Percentiles rank a stretch among this genome's conserved stretches.
Evolutionary conservation across 2,329 filamentous ascomycete genomes (phyloP).

Genomic region (Microascus cirrosus): DNA sequence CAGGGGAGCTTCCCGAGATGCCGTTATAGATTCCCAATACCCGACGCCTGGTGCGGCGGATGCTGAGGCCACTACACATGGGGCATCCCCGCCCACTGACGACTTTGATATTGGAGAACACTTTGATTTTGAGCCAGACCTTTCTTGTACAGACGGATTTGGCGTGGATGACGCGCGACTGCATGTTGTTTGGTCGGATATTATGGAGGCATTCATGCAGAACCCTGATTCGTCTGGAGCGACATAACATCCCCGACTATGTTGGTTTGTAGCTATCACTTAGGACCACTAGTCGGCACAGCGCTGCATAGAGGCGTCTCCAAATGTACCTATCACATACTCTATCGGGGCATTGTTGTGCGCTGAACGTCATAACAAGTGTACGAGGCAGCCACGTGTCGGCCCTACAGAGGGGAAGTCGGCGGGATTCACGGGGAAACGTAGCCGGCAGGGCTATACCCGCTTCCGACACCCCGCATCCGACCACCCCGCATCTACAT

Average conservation of each 20-base stretch:
- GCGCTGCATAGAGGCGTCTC: no score
- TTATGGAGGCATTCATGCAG: slow-evolving; percentile 5
- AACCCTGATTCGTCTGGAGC: neutral
- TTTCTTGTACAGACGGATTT: slow-evolving; percentile 1
- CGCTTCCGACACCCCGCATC: no score
- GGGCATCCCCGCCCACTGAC: neutral
- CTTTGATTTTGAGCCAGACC: neutral
- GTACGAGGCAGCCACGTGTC: no score
- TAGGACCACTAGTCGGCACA: no score
- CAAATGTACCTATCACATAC: no score
- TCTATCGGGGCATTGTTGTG: no score
- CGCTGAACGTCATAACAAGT: no score
- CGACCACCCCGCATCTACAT: no score
- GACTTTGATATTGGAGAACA: neutral
- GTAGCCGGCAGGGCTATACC: no score
- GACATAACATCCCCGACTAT: neutral
- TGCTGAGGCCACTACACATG: neutral
- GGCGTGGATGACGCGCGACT: slow-evolving; percentile 1
- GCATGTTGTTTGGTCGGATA: slow-evolving; percentile 2
- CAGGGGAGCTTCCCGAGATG: neutral
- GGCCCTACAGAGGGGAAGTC: no score
- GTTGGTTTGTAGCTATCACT: neutral
- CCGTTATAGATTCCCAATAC: neutral
- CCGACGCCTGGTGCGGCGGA: neutral
- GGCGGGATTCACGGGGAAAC: no score